Evolutionary conservation across 2,329 filamentous ascomycete species (phyloP).

Genomic region (Metarhizium guizhouense): DNA sequence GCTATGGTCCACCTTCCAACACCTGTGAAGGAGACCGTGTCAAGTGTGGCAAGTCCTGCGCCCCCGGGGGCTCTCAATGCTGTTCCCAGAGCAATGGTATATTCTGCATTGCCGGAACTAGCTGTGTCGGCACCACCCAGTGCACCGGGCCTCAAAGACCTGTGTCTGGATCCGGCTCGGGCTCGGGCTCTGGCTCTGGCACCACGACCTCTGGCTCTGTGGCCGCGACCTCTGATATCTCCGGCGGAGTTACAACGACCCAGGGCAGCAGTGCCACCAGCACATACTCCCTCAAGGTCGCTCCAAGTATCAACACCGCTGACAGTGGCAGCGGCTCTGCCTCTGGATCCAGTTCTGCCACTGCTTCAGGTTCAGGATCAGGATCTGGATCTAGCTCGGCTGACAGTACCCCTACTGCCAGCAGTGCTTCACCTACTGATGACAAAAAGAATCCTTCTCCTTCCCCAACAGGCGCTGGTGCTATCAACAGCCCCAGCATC

Average conservation of each 20-base stretch:
- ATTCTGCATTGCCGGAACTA: slow-evolving; percentile 12
- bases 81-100: slow-evolving; percentile 11
- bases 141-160: not conserved
- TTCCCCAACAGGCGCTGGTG: slow-evolving; percentile 9
- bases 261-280: slow-evolving; percentile 1
- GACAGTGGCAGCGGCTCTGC: not conserved
- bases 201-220: not conserved
- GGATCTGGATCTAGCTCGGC: not conserved
- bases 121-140: slow-evolving; percentile 6
- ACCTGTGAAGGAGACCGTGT: not conserved
- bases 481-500: slow-evolving; percentile 11
- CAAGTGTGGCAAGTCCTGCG: slow-evolving; percentile 14
- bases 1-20: slow-evolving; percentile 3
- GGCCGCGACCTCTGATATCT: not conserved
- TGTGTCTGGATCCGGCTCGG: not conserved
- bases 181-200: too few species aligned
- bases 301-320: not conserved
- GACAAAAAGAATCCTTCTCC: slow-evolving; percentile 1
- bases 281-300: not conserved
- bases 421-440: not conserved
- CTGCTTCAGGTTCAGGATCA: too few species aligned
- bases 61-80: slow-evolving; percentile 12
- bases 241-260: not conserved
- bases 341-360: not conserved
- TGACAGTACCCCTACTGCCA: not conserved